Base-by-base conservation (phyloP, 768 basidiomycete species). In the Termitomyces sp. region DNA sequence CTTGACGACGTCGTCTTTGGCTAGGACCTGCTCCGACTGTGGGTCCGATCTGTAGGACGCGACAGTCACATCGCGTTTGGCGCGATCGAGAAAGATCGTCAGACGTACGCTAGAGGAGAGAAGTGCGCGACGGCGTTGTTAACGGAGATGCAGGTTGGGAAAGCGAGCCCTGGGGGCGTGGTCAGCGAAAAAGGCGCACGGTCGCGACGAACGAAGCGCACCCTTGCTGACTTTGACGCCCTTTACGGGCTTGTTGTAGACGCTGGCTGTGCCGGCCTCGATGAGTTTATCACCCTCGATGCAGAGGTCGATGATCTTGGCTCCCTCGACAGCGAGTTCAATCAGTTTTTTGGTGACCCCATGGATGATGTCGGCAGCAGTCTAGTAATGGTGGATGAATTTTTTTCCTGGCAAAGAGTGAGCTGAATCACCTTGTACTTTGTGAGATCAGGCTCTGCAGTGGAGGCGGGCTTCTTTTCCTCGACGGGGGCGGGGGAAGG, bases 81-180 rank as follows among this genome's bases (percentile, higher is more conserved):
- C 38, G 56, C 38, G 57, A 64, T 59, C 48, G 48, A 52, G 58
- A 24, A 67, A 72, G 72, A 64, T 74, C 70, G 73, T 75, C 63
- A 60, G 59, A 67, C 94, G 69, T 79, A 94, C 81, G 88, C 88
- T 58, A 98, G 86, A n/a, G 97, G 97, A 12, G 96, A 96, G 81
- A 94, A 97, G 77, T 98, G 93, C 46, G 94, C 88, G 63, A 98
- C 94, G 68, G 87, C 83, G 77, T 97, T 96, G 86, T 98, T 98
- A 66, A 98, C 88, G 28, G 94, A 96, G 67, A 99, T 78, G 68
- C 83, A 87, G 18, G 97, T 98, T 18, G 97, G 97, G 83, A 98
- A 98, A 2, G 94, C 94, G 71, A 96, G 81, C 58, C 94, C 94
- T 96, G 59, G 58, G 11, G 38, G 28, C 49, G 39, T 55, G 46